Percentiles rank a stretch among this genome's conserved stretches.
phyloP scores from a whole-genome alignment of 805 yeast genomes.

The Yarrowia sp. region DNA sequence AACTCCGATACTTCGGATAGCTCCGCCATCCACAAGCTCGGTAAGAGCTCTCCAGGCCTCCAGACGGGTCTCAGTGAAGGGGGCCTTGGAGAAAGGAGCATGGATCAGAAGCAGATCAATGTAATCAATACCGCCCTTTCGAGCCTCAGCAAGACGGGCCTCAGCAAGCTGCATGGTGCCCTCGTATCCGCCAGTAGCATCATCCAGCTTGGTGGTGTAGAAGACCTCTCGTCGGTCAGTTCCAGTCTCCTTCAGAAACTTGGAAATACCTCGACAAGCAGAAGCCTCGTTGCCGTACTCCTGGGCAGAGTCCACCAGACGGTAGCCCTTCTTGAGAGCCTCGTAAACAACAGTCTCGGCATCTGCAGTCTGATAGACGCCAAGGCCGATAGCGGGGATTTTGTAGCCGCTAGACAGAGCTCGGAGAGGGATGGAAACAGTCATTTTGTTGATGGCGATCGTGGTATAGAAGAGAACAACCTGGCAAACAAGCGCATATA shows the following conservation, averaged over 20 bases:
- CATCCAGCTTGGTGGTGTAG: slow-evolving; percentile 85
- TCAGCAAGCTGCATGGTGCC: slow-evolving; percentile 69
- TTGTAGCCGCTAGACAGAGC: slow-evolving; percentile 44
- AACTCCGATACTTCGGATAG: slow-evolving; percentile 74
- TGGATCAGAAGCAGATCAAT: slow-evolving; percentile 82
- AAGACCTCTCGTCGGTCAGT: slow-evolving; percentile 73
- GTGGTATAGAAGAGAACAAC: not conserved
- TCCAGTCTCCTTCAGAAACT: slow-evolving; percentile 66
- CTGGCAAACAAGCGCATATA: not conserved
- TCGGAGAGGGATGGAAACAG: slow-evolving; percentile 1
- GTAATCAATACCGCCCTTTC: slow-evolving; percentile 69
- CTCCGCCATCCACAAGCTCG: slow-evolving; percentile 59
- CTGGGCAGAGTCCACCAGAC: slow-evolving; percentile 69
- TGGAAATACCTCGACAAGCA: slow-evolving; percentile 61
- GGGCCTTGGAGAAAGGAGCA: slow-evolving; percentile 79
- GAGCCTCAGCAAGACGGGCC: slow-evolving; percentile 62
- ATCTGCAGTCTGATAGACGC: slow-evolving; percentile 47
- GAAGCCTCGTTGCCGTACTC: slow-evolving; percentile 71
- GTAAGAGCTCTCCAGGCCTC: slow-evolving; percentile 81
- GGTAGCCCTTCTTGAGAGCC: slow-evolving; percentile 82
- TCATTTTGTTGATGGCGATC: not conserved
- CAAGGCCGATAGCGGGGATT: slow-evolving; percentile 70
- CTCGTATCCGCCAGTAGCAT: slow-evolving; percentile 45
- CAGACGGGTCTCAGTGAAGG: slow-evolving; percentile 67
- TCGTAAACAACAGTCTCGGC: slow-evolving; percentile 73